Evolutionary conservation across 441 rosid genomes (phyloP).

Genomic region (Hypseocharis bilobata): DNA sequence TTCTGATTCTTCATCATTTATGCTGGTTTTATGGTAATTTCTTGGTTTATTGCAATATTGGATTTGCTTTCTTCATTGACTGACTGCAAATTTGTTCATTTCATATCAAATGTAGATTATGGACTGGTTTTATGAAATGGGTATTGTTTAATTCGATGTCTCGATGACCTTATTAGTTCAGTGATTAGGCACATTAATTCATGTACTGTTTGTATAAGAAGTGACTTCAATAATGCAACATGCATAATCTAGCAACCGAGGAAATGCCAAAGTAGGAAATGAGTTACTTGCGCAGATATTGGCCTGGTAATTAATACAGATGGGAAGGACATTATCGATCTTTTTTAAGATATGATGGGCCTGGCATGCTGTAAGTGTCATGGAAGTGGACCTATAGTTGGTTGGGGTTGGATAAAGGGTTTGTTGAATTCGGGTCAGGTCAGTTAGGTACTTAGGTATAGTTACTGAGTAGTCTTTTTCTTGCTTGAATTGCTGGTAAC

Average conservation of each 20-base stretch:
- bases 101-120: too few relatives aligned
- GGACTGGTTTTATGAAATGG: too few relatives aligned
- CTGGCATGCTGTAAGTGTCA: neutral
- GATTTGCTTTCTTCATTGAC: neutral
- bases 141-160: neutral
- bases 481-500: neutral
- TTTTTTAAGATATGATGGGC: too few relatives aligned
- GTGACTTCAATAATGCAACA: neutral
- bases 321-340: too few relatives aligned
- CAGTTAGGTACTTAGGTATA: neutral
- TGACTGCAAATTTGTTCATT: neutral
- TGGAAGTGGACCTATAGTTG: neutral
- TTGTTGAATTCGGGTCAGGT: neutral
- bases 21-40: neutral
- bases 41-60: neutral
- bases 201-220: neutral
- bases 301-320: too few relatives aligned
- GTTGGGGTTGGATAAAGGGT: neutral
- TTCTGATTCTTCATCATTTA: neutral
- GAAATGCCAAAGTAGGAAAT: neutral
- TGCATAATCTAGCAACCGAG: neutral
- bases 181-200: neutral
- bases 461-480: neutral
- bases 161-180: neutral
- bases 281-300: neutral